Evolutionary conservation across 495 filamentous ascomycete genomes (phyloP), one percentile per base, ranked within the genome.

Genomic region (Penicillium maclennaniae): DNA sequence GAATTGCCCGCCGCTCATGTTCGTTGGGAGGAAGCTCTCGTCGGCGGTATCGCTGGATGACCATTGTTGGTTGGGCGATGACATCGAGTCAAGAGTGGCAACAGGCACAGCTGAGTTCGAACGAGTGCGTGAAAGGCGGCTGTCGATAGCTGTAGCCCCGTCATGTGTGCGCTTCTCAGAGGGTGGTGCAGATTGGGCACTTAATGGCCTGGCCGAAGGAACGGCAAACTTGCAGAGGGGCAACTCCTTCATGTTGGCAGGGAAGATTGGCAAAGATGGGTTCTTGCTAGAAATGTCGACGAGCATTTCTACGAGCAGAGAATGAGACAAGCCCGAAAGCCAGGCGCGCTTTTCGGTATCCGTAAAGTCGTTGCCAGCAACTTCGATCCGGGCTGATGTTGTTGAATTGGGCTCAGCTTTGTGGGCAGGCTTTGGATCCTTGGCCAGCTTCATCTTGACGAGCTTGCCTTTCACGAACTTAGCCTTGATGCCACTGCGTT

Each of bases 261-360:
- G 74, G 49, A 76, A 77, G 46, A 79, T 71, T 0, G 72, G 62
- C 2, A 78, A 36, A 0, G 55, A 51, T 10, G 73, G 70, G 41
- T 73, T 58, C 10, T 59, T 26, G 10, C 52, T 54, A 14, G 73
- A 72, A 43, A 74, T 45, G 8, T 55, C 58, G 44, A 78, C 47
- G 7, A 76, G 55, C 16, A 79, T 59, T 38, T 76, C 67, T 5
- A 78, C 74, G 0, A 79, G 62, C 6, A 60, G 39, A 9, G 66
- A 62, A 49, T 75, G 73, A 2, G 76, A 71, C 9, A 77, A 62
- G 26, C 50, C 42, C 1, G 69, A 69, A 9, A 78, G 57, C 43
- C 75, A 79, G n/a, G 64, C 65, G 15, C 75, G 73, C 57, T 68
- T 63, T 34, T 73, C 62, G 17, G 67, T 66, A 6, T 45, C 47